These are phyloP conservation scores for Reticulascus tulasneorum DNA, from an alignment of 2,329 filamentous ascomycete genomes.

Conservation along the genomic window DNA sequence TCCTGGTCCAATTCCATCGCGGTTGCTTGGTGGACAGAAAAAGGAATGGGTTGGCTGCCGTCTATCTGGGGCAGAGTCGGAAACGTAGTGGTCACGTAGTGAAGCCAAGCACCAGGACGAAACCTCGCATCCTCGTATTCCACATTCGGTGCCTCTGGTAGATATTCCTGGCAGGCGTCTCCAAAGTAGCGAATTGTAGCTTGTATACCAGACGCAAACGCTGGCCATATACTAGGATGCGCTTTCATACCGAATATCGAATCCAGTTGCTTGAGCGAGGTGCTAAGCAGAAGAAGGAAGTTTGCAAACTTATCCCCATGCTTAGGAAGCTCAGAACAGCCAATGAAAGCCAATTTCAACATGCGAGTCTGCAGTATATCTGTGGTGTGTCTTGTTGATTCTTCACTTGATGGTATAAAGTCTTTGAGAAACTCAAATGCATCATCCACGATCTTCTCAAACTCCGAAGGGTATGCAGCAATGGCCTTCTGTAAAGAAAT, in stretches of 20 bases:
- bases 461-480: slow-evolving; percentile 30
- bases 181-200: slow-evolving; percentile 23
- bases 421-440: slow-evolving; percentile 6
- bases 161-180: slow-evolving; percentile 2
- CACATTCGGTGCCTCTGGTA: slow-evolving; percentile 1
- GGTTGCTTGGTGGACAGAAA: not conserved
- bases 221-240: slow-evolving; percentile 30
- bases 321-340: slow-evolving; percentile 38
- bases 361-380: slow-evolving; percentile 31
- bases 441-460: slow-evolving; percentile 25
- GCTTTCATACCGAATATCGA: slow-evolving; percentile 28
- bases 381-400: too few species aligned
- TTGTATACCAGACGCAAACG: slow-evolving; percentile 32
- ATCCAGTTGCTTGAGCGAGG: slow-evolving; percentile 30
- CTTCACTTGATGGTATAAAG: slow-evolving; percentile 6
- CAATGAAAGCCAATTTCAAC: slow-evolving; percentile 43
- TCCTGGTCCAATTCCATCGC: slow-evolving; percentile 5
- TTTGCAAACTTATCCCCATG: slow-evolving; percentile 28
- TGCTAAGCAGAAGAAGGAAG: slow-evolving; percentile 34
- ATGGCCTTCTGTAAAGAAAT: slow-evolving; percentile 36
- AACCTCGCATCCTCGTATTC: slow-evolving; percentile 9
- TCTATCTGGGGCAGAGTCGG: slow-evolving; percentile 6
- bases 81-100: slow-evolving; percentile 7
- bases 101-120: slow-evolving; percentile 8
- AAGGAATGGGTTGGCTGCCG: slow-evolving; percentile 1